phyloP scores from a whole-genome alignment of 768 basidiomycete genomes.

The Suillus subalutaceus region DNA sequence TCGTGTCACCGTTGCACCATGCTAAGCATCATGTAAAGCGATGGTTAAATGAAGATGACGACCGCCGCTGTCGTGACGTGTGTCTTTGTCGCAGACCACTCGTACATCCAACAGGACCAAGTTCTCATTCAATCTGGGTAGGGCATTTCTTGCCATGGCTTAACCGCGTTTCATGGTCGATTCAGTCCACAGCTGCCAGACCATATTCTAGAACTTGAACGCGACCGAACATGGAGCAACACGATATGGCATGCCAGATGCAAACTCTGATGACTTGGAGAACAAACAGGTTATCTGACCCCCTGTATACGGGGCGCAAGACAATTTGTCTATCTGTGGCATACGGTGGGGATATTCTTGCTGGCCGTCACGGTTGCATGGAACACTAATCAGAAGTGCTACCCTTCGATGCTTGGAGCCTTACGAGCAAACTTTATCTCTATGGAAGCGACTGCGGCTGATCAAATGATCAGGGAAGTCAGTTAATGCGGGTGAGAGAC shows the following conservation, averaged over 20 bases:
- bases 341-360: background rate
- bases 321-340: background rate
- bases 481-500: background rate
- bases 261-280: background rate
- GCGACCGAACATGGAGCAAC: background rate
- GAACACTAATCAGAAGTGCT: background rate
- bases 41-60: background rate
- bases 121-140: background rate
- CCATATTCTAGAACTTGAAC: background rate
- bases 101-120: background rate
- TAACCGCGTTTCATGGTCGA: background rate
- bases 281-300: background rate
- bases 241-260: background rate
- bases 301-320: background rate
- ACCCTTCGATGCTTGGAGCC: background rate
- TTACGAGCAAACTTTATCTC: background rate
- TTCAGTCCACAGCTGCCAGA: background rate
- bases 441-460: background rate
- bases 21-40: conserved; percentile 26
- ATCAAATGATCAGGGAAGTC: background rate
- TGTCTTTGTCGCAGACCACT: background rate
- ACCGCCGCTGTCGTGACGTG: too few species aligned
- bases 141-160: background rate
- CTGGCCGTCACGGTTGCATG: background rate
- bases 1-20: conserved; percentile 46